These are phyloP conservation scores for Actinomortierella ambigua DNA, from an alignment of 371 early-diverging fungal genomes.

Conservation along the genomic window DNA sequence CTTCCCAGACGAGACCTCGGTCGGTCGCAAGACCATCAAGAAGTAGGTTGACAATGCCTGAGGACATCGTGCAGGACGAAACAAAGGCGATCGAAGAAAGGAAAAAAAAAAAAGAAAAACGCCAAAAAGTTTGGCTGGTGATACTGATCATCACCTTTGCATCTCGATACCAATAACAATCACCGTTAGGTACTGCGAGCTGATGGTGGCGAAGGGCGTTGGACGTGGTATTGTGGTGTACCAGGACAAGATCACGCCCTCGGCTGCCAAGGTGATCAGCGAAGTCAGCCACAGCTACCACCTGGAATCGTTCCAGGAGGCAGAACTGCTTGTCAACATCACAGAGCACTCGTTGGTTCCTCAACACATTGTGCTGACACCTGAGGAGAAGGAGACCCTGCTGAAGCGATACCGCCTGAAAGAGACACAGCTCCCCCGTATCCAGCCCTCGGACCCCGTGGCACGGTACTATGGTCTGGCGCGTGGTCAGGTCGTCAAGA, in stretches of 20 bases:
- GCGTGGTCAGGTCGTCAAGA: slow-evolving; percentile 96
- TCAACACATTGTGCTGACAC: slow-evolving; percentile 88
- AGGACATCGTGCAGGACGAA: not conserved
- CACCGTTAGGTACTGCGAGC: slow-evolving; percentile 78
- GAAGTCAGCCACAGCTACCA: slow-evolving; percentile 73
- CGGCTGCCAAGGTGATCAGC: slow-evolving; percentile 80
- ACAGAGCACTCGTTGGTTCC: slow-evolving; percentile 98
- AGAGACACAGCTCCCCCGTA: slow-evolving; percentile 96
- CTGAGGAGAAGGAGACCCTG: slow-evolving; percentile 92
- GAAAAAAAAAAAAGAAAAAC: no score
- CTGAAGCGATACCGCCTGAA: slow-evolving; percentile 93
- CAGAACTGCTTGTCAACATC: slow-evolving; percentile 97
- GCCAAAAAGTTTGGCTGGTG: no score
- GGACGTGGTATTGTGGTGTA: slow-evolving; percentile 87
- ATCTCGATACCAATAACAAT: not conserved
- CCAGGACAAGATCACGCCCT: slow-evolving; percentile 83
- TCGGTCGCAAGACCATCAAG: slow-evolving; percentile 92
- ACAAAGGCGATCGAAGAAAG: no score
- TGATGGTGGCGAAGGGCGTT: slow-evolving; percentile 86
- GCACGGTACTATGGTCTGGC: slow-evolving; percentile 97
- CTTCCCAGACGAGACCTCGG: slow-evolving; percentile 89
- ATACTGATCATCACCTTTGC: slow-evolving; percentile 1
- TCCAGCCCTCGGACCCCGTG: slow-evolving; percentile 92
- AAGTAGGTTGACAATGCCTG: slow-evolving; percentile 62
- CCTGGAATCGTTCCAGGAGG: slow-evolving; percentile 94